These are phyloP conservation scores for Oryza punctata DNA, from an alignment of 176 grass and related monocot genomes.

Conservation along the genomic window DNA sequence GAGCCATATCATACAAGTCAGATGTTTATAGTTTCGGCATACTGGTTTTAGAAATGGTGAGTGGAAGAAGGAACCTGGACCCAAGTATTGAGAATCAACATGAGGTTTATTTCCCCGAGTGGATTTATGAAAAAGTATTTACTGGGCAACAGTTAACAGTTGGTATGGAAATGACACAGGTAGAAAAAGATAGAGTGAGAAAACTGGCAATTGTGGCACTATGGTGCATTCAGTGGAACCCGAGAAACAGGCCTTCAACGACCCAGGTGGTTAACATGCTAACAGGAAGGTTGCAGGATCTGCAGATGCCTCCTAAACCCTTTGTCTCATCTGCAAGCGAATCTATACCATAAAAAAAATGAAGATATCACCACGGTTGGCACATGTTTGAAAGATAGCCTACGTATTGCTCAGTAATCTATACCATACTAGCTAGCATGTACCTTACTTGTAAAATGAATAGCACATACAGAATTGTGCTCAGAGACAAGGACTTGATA, in stretches of 20 bases:
- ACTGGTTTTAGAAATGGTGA: constrained; percentile 64
- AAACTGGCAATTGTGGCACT: constrained; percentile 55
- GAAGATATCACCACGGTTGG: not conserved
- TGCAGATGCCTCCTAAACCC: constrained; percentile 53
- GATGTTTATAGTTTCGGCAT: constrained; percentile 58
- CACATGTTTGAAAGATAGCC: too few relatives aligned
- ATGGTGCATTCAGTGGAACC: constrained; percentile 79
- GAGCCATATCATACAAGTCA: constrained; percentile 44
- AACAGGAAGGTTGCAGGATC: constrained; percentile 37
- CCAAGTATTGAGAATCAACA: constrained; percentile 37
- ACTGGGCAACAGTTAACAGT: constrained; percentile 1
- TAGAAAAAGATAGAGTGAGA: constrained; percentile 30
- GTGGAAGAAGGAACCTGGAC: constrained; percentile 50
- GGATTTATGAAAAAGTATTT: constrained; percentile 41
- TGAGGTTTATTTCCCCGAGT: constrained; percentile 47
- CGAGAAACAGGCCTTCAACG: constrained; percentile 50
- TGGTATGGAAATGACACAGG: not conserved
- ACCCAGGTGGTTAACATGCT: constrained; percentile 66
- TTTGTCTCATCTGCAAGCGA: constrained; percentile 16
- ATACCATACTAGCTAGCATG: too few relatives aligned
- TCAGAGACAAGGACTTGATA: too few relatives aligned
- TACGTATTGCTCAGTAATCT: too few relatives aligned
- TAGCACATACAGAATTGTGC: too few relatives aligned
- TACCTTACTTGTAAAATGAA: too few relatives aligned
- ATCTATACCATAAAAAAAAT: too few relatives aligned